A percentile compares a stretch with the other conserved stretches of the same genome.
phyloP scores from a whole-genome alignment of 1,284 basidiomycete species.

The Boletus coffeatus region DNA sequence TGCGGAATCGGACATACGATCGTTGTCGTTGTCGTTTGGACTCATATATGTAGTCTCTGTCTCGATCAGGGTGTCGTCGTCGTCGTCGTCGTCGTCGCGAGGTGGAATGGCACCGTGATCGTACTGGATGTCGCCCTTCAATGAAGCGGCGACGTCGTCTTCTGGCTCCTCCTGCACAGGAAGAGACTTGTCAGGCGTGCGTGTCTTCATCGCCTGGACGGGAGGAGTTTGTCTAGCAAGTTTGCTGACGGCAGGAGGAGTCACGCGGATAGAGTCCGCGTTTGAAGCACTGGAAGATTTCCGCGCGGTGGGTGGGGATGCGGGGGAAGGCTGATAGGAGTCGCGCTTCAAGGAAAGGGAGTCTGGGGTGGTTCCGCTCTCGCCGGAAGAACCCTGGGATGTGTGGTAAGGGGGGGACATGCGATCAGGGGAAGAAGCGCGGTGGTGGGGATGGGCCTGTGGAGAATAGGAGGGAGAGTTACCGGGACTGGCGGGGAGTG shows the following conservation, averaged over 20 bases:
- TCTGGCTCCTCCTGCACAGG: slow-evolving; percentile 74
- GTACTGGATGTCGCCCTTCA: slow-evolving; percentile 29
- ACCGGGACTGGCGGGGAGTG: slow-evolving; percentile 35
- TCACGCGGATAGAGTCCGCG: slow-evolving; percentile 36
- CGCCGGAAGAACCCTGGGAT: slow-evolving; percentile 41
- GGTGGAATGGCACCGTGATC: slow-evolving; percentile 25
- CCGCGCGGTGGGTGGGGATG: slow-evolving; percentile 29
- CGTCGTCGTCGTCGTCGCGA: no score
- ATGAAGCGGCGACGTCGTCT: slow-evolving; percentile 44
- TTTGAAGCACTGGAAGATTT: slow-evolving; percentile 30
- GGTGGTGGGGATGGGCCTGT: slow-evolving; percentile 31
- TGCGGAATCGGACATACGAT: no score
- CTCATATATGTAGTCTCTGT: no score
- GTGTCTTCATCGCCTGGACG: slow-evolving; percentile 45
- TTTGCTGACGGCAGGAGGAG: slow-evolving; percentile 38
- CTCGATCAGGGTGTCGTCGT: no score
- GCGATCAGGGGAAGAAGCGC: slow-evolving; percentile 44
- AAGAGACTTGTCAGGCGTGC: slow-evolving; percentile 67
- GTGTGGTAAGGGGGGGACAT: slow-evolving; percentile 43
- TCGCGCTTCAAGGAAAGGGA: slow-evolving; percentile 51
- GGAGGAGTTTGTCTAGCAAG: slow-evolving; percentile 54
- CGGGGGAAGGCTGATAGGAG: slow-evolving; percentile 31
- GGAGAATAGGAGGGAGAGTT: slow-evolving; percentile 43
- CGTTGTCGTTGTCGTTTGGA: no score
- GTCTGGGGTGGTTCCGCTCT: slow-evolving; percentile 39